Percentiles rank a stretch among this genome's conserved stretches.
These are phyloP conservation scores for Ophiognomonia clavigignenti-juglandacearum DNA, from an alignment of 2,329 filamentous ascomycete species.

Conservation along the genomic window DNA sequence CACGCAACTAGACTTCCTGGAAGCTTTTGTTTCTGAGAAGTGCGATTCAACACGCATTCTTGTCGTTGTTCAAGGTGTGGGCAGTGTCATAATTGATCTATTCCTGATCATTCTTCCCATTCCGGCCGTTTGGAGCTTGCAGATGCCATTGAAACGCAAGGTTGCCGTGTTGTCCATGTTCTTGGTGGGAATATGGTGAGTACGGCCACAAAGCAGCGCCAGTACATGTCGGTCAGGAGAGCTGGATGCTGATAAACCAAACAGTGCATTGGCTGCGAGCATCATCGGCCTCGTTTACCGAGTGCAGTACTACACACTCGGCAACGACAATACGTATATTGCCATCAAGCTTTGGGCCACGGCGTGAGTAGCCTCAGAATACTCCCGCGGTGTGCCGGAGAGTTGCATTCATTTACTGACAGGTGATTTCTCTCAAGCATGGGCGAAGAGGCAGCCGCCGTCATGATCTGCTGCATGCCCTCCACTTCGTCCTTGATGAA, in stretches of 20 bases:
- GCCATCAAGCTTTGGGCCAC: neutral
- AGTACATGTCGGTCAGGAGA: neutral
- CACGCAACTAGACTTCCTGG: neutral
- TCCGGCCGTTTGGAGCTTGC: slow-evolving; percentile 17
- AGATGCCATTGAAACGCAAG: slow-evolving; percentile 12
- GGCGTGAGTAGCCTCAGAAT: neutral
- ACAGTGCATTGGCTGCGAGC: neutral
- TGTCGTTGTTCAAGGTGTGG: slow-evolving; percentile 12
- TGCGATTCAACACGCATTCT: slow-evolving; percentile 3
- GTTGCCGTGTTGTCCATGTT: slow-evolving; percentile 14
- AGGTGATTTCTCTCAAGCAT: neutral
- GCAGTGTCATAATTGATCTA: slow-evolving; percentile 18
- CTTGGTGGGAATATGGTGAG: slow-evolving; percentile 16
- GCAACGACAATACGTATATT: neutral
- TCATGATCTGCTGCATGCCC: neutral
- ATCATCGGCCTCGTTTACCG: neutral
- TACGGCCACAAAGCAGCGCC: neutral
- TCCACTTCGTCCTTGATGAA: neutral
- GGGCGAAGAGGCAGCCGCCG: neutral
- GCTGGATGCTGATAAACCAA: neutral
- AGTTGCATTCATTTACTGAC: neutral
- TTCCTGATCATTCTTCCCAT: slow-evolving; percentile 17
- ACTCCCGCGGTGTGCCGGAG: no score
- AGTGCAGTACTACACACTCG: neutral
- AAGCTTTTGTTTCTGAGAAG: slow-evolving; percentile 15